Evolutionary conservation across 805 yeast genomes (phyloP).

Genomic region (Debaryomyces prosopidis): DNA sequence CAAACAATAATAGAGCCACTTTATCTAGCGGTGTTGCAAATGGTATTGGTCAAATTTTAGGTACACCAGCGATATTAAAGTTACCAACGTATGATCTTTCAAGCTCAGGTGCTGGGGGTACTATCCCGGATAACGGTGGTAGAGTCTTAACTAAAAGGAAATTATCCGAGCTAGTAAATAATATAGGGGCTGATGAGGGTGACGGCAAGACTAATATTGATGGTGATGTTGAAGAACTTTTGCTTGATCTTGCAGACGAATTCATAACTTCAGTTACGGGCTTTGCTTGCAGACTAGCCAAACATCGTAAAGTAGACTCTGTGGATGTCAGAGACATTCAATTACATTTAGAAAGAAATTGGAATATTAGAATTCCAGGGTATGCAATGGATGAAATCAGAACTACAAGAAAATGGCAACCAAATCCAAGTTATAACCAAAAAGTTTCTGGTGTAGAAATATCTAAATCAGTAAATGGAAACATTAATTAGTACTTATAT

Average conservation of each 20-base stretch:
- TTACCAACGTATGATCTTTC: slow-evolving; percentile 79
- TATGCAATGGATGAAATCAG: slow-evolving; percentile 89
- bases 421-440: slow-evolving; percentile 61
- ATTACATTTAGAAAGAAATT: slow-evolving; percentile 84
- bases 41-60: slow-evolving; percentile 59
- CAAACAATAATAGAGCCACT: slow-evolving; percentile 62
- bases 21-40: slow-evolving; percentile 81
- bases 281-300: slow-evolving; percentile 93
- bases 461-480: slow-evolving; percentile 60
- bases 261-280: slow-evolving; percentile 87
- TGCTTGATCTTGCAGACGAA: slow-evolving; percentile 93
- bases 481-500: slow-evolving; percentile 22
- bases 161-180: slow-evolving; percentile 79
- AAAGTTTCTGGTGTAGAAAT: slow-evolving; percentile 69
- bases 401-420: slow-evolving; percentile 69
- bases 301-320: slow-evolving; percentile 86
- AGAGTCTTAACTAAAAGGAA: slow-evolving; percentile 88
- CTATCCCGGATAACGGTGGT: slow-evolving; percentile 58
- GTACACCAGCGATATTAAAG: slow-evolving; percentile 72
- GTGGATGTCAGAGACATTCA: slow-evolving; percentile 90
- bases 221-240: slow-evolving; percentile 91
- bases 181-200: slow-evolving; percentile 83
- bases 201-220: slow-evolving; percentile 89
- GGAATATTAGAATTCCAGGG: slow-evolving; percentile 96
- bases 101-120: slow-evolving; percentile 25